Base-by-base conservation (phyloP, 768 basidiomycete species). In the Kwoniella sp. region DNA sequence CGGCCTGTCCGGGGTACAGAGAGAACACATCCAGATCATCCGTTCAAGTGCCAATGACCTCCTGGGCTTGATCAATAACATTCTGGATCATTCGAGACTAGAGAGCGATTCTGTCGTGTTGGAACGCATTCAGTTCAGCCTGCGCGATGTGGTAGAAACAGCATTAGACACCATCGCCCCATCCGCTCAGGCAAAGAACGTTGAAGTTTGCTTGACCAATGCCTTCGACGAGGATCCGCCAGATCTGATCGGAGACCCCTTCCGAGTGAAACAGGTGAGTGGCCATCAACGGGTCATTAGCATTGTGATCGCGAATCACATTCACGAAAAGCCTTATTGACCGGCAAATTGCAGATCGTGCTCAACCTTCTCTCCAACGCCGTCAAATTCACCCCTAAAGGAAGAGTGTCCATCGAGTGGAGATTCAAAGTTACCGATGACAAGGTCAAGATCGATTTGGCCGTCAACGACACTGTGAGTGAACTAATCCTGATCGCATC, bases 311-410 rank as follows among this genome's bases (percentile, higher is more conserved):
- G n/a, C n/a, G n/a, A n/a, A n/a, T n/a, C n/a, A n/a, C n/a, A n/a
- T n/a, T n/a, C n/a, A n/a, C n/a, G n/a, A n/a, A n/a, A n/a, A n/a
- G n/a, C n/a, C n/a, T n/a, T n/a, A n/a, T n/a, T n/a, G n/a, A n/a
- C n/a, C n/a, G n/a, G n/a, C n/a, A n/a, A n/a, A 15, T 44, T 19
- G 7, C 49, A 60, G 49, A 48, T 69, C 54, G 40, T 71, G 9
- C 57, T 71, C 22, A 77, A 74, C 62, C 53, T 74, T 19, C 52
- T 75, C 2, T 68, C 65, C 1, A 77, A 77, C 48, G 73, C 71
- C n/a, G 66, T 75, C 63, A 74, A 76, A 47, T 78, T 78, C 58
- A 73, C 73, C 0, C 46, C 67, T 30, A 47, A 67, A 33, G 68
- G 71, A 6, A 22, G 47, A 21, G 69, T 74, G 33, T 64, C 71